phyloP scores from a whole-genome alignment of 805 yeast species.

The Zygotorulaspora florentina region DNA sequence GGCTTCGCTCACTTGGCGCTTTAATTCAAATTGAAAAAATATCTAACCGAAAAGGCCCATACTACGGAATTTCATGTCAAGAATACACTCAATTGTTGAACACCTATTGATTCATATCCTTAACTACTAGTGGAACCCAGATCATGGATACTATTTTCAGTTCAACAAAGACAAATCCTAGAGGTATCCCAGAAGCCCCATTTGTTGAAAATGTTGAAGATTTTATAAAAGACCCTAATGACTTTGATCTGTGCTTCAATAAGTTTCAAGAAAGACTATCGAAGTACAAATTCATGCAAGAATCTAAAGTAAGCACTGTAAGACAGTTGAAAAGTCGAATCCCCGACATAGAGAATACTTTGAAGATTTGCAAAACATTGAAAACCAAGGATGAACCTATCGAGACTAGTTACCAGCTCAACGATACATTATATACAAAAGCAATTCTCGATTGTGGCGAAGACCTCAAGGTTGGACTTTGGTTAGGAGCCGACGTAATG shows the following conservation, averaged over 20 bases:
- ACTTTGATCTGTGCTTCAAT: conserved; percentile 64
- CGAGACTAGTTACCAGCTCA: conserved; percentile 81
- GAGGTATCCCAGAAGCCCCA: conserved; percentile 97
- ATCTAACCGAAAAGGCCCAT: too few relatives aligned
- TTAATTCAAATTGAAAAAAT: too few relatives aligned
- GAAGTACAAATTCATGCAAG: conserved; percentile 85
- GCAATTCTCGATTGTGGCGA: conserved; percentile 66
- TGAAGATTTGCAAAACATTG: conserved; percentile 64
- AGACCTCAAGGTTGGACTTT: conserved; percentile 58
- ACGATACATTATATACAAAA: conserved; percentile 85
- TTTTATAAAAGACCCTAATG: conserved; percentile 61
- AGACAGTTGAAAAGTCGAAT: conserved; percentile 48
- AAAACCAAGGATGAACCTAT: conserved; percentile 46
- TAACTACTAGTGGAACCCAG: not conserved
- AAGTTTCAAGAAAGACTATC: conserved; percentile 83
- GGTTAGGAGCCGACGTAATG: conserved; percentile 99
- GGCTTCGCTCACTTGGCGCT: too few relatives aligned
- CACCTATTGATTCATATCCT: too few relatives aligned
- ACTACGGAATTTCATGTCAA: too few relatives aligned
- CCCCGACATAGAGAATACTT: conserved; percentile 89
- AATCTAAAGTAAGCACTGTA: conserved; percentile 29
- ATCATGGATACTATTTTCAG: conserved; percentile 37
- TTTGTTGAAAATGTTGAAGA: conserved; percentile 81
- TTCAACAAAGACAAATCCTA: conserved; percentile 66
- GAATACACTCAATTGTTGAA: too few relatives aligned